These are phyloP conservation scores for Volvox reticuliferus DNA, from an alignment of 139 green algal genomes.

Conservation along the genomic window DNA sequence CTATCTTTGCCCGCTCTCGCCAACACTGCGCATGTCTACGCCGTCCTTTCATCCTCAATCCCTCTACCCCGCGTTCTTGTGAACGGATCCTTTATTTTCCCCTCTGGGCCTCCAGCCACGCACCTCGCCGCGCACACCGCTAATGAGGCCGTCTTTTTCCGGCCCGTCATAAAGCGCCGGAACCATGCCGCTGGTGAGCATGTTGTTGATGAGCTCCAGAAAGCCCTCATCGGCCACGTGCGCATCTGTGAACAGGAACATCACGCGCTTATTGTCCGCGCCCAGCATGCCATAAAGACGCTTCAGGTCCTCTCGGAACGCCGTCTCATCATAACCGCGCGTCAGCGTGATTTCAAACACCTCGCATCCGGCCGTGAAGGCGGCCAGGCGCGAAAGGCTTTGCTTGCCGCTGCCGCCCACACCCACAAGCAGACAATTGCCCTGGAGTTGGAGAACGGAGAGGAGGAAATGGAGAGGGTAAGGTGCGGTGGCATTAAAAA, in stretches of 20 bases:
- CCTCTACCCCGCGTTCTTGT: too few species aligned
- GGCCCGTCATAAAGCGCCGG: constrained; percentile 86
- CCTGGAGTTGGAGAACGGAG: constrained; percentile 27
- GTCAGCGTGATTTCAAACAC: constrained; percentile 93
- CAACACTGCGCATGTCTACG: too few species aligned
- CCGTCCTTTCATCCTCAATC: too few species aligned
- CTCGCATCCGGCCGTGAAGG: constrained; percentile 77
- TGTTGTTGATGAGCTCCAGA: constrained; percentile 93
- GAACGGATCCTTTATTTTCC: too few species aligned
- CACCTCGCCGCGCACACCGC: constrained; percentile 63
- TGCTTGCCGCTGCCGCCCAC: constrained; percentile 90
- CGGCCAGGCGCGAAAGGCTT: constrained; percentile 68
- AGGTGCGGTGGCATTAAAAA: background rate
- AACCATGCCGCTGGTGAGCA: constrained; percentile 90
- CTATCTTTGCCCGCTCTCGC: too few species aligned
- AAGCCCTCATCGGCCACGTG: constrained; percentile 91
- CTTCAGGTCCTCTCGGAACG: constrained; percentile 90
- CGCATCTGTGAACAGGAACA: constrained; percentile 91
- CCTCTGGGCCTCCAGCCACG: background rate
- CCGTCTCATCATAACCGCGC: constrained; percentile 86
- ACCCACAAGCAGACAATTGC: constrained; percentile 88
- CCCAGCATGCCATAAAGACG: constrained; percentile 84
- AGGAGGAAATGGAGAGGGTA: background rate
- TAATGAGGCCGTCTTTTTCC: constrained; percentile 84
- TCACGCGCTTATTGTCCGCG: constrained; percentile 80